Evolutionary conservation across 2,329 filamentous ascomycete genomes (phyloP), one percentile per base, ranked within the genome.

Genomic region (Davidsoniella neocaledoniae): DNA sequence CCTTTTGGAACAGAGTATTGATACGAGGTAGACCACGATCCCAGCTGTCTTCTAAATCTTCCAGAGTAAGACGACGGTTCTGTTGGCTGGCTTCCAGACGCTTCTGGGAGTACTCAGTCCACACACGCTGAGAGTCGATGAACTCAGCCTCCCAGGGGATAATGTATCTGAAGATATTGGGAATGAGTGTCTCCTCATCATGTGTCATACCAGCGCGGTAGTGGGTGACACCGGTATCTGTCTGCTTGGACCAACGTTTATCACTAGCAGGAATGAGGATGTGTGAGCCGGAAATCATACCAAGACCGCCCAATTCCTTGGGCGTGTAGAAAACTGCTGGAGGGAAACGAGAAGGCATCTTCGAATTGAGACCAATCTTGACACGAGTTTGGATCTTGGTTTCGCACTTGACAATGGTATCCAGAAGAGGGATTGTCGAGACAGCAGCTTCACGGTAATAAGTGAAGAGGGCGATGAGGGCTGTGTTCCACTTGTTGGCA

Each of bases 401-500:
- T 66, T 98, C 91, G 58, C 91, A 98, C 68, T 98, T 98, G 63
- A 98, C 91, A 58, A 98, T 98, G 0, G 90, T 95, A 62, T 98
- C 91, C 2, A 98, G 74, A 4, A 98, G 72, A 54, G 86, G 84
- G 54, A 96, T 86, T 0, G 93, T 98, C 1, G 90, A 94, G 1
- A 96, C 90, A 14, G 91, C 91, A 44, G 91, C 91, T 63, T 98
- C 91, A 63, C 91, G 86, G 62, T 98, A 98, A 66, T 98, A 98
- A 0, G 91, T 96, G 68, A 98, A 98, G 23, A 98, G 75, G 0
- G 91, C 88, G 59, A 98, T 98, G 57, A 98, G 67, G 1, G 86
- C 91, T 0, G 91, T 98, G 66, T 98, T 98, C 91, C 93, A 98
- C 68, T 98, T 98, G 68, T 98, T 98, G 43, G 93, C 91, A 60